Base-by-base conservation (phyloP, 495 filamentous ascomycete genomes). In the Neurospora intermedia region DNA sequence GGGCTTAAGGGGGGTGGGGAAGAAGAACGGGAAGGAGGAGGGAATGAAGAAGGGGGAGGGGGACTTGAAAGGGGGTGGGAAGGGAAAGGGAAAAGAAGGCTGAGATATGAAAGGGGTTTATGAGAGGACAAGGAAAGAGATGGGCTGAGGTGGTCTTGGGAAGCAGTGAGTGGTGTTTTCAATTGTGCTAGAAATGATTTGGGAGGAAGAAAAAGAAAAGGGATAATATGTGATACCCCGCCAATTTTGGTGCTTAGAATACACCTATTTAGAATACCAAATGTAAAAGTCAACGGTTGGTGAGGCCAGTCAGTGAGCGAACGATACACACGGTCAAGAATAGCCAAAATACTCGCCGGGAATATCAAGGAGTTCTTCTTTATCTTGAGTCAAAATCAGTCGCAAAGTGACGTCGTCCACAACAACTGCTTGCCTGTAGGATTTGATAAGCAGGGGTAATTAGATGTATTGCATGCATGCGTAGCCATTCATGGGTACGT, bases 1-100 rank as follows among this genome's bases (percentile, higher is more conserved):
- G 3, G 90, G 89, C 18, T 9, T 91, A 38, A 81, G 77, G 77
- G 83, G 79, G 69, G 78, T 83, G 59, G 78, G 76, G 69, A 76
- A 66, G 75, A 42, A 66, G 73, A 76, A 66, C 74, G 79, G 54
- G 46, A 73, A 73, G 74, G 75, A 71, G 45, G 75, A 54, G 31
- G 69, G 69, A 39, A 39, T 8, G 39, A 70, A 74, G 31, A 31
- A 73, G 72, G 69, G 69, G 39, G 39, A 39, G 39, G 6, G 39
- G 7, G 39, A 39, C 39, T 8, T 39, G 39, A 6, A 39, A 6
- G 39, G 7, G 39, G 7, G 7, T 39, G 39, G 39, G 39, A 39
- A 39, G 39, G 39, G 39, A 39, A 39, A 39, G 39, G 39, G 7
- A 8, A 39, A 39, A 39, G 39, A 39, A 39, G 39, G 39, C 7